These are phyloP conservation scores for Talaromyces verruculosus DNA, from an alignment of 2,329 filamentous ascomycete species.

Conservation along the genomic window DNA sequence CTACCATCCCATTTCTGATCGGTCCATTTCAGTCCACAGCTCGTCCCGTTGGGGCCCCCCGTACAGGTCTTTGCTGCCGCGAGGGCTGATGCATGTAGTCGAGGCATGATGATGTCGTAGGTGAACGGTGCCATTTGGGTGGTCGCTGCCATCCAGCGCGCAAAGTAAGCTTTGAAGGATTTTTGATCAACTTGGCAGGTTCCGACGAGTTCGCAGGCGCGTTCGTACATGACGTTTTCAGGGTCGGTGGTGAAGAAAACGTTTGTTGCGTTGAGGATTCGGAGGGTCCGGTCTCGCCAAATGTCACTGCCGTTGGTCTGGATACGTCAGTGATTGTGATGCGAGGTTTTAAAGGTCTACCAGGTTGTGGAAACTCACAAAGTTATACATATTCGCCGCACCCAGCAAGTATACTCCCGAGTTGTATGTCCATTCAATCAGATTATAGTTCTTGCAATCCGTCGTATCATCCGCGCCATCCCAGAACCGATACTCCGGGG, in stretches of 20 bases:
- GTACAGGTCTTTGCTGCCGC: conserved; percentile 57
- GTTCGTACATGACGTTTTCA: conserved; percentile 55
- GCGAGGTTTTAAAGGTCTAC: no score
- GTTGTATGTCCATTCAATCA: conserved; percentile 66
- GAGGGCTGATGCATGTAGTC: conserved; percentile 53
- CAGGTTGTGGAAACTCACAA: conserved; percentile 37
- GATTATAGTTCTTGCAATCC: conserved; percentile 63
- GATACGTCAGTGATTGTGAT: conserved; percentile 5
- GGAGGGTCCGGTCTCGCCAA: conserved; percentile 21
- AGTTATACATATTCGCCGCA: conserved; percentile 68
- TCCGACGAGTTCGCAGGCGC: conserved; percentile 56
- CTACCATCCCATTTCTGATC: conserved; percentile 38
- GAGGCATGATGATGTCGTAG: conserved; percentile 51
- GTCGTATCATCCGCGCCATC: conserved; percentile 47
- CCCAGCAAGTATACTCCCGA: conserved; percentile 61
- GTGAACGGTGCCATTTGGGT: conserved; percentile 61
- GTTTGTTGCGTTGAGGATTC: conserved; percentile 20
- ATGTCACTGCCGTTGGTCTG: conserved; percentile 31
- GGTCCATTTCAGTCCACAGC: conserved; percentile 46
- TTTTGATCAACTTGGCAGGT: conserved; percentile 64
- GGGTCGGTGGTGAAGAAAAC: conserved; percentile 22
- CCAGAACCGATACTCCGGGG: conserved; percentile 21
- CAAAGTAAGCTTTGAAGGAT: conserved; percentile 66
- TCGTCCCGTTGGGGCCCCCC: conserved; percentile 43
- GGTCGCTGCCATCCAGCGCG: conserved; percentile 61